Evolutionary conservation across 1,284 basidiomycete genomes (phyloP), one percentile per base, ranked within the genome.

Genomic region (Tilletiaria anomala): DNA sequence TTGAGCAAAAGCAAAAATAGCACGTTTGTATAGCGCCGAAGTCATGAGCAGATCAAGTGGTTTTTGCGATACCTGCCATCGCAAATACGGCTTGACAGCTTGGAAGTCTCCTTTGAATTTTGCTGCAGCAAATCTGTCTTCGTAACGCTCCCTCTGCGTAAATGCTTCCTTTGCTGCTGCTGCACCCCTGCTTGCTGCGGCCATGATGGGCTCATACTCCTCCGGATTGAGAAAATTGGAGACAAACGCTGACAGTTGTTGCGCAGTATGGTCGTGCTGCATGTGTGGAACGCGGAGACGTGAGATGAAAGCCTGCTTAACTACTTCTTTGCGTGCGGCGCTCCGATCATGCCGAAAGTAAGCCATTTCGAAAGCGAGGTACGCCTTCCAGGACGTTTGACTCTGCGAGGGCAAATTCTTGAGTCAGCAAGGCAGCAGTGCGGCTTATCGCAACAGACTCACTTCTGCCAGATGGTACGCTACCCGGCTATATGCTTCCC

Each of bases 171-270:
- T 41, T 3, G 53, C 45, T 3, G 45, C 42, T 14, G 52, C 47
- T 19, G 53, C 51, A 11, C 44, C 20, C 24, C 38, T 40, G 32
- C 57, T 56, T 3, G 59, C 54, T 2, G 51, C 43, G 5, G 54
- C 40, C 52, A 65, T 56, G 17, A 48, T 47, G 26, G 23, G 16
- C 41, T 65, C 62, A 44, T 65, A 65, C 21, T 42, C 50, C 39
- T 54, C 35, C 3, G 44, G 31, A 1, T 53, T 54, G 24, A 65
- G 53, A 37, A 61, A 65, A 23, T 37, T 41, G 8, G 60, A 57
- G 34, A 54, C 26, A 29, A 29, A 29, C n/a, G 8, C 26, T 8
- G 10, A 8, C 26, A 29, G 8, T n/a, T 8, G 8, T 8, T 8
- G n/a, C 26, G n/a, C n/a, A n/a, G 26, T 29, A n/a, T 8, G 26